Base-by-base conservation (phyloP, 2,329 filamentous ascomycete species). In the Didymellaceae sp. region DNA sequence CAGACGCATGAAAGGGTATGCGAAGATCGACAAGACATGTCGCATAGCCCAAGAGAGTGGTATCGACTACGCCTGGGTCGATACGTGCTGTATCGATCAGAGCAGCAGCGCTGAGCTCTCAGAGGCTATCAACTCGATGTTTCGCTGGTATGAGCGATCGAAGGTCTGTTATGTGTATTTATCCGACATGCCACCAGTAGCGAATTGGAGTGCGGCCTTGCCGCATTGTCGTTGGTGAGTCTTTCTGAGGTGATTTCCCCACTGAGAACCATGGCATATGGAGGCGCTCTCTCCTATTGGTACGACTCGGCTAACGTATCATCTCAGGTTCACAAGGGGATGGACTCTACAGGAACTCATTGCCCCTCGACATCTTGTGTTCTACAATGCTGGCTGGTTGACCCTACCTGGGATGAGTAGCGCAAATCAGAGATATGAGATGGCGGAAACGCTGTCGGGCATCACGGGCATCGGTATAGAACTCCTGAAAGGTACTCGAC, bases 331-430 rank as follows among this genome's bases (percentile, higher is more conserved):
- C 14, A 47, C 38, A 5, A 14, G 54, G 32, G 55, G 54, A n/a
- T 61, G 58, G 60, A 59, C 58, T 0, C 21, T 59, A 2, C 58
- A 61, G 38, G 60, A 59, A 24, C 39, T 63, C 1, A 31, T 63
- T 4, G 60, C 58, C 2, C 52, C 58, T 1, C 4, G 10, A 13
- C 13, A 34, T 4, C 24, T 43, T 14, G 10, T 18, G 2, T 43
- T 43, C 14, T 26, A 16, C 17, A 25, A 31, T 20, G 8, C 17
- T 9, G 26, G 5, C n/a, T 28, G 26, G 26, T 24, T 14, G 18
- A 14, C 18, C 11, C 9, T 14, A n/a, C 7, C 10, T 24, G 20
- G 20, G 14, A 13, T 28, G 5, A 28, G 20, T 20, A 37, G 40
- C 6, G 32, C 10, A 8, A 44, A 35, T 17, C 11, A 24, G 7